These are phyloP conservation scores for Fusarium virguliforme DNA, from an alignment of 2,329 filamentous ascomycete species.

Conservation along the genomic window DNA sequence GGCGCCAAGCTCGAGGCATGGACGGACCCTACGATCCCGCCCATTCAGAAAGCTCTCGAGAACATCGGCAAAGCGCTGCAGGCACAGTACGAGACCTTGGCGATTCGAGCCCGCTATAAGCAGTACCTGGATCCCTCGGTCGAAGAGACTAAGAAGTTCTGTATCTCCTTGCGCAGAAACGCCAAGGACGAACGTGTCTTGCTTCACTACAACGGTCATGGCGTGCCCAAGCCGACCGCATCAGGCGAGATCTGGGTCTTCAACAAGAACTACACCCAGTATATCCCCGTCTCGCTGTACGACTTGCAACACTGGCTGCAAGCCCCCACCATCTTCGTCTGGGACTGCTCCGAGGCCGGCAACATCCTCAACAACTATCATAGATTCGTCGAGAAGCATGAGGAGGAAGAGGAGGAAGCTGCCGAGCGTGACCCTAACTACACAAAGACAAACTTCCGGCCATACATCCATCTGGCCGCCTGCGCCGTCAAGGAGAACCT, in stretches of 20 bases:
- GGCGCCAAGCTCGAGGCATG: slow-evolving; percentile 96
- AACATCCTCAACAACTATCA: slow-evolving; percentile 97
- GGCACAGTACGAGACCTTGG: slow-evolving; percentile 94
- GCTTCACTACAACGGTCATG: slow-evolving; percentile 99
- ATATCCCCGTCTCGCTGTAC: slow-evolving; percentile 96
- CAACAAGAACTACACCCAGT: slow-evolving; percentile 98
- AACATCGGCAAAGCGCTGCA: slow-evolving; percentile 97
- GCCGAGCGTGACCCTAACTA: slow-evolving; percentile 85
- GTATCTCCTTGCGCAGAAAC: slow-evolving; percentile 88
- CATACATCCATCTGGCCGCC: slow-evolving; percentile 90
- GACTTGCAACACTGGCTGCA: slow-evolving; percentile 97
- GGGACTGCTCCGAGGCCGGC: slow-evolving; percentile 96
- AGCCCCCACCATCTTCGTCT: slow-evolving; percentile 95
- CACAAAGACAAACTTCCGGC: slow-evolving; percentile 79
- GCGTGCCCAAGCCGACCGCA: slow-evolving; percentile 93
- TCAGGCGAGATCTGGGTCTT: slow-evolving; percentile 99
- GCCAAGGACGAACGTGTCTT: slow-evolving; percentile 96
- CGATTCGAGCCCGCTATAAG: slow-evolving; percentile 96
- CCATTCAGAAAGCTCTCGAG: slow-evolving; percentile 88
- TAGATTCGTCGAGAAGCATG: slow-evolving; percentile 94
- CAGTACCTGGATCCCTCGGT: slow-evolving; percentile 96
- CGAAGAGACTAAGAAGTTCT: slow-evolving; percentile 97
- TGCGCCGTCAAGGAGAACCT: slow-evolving; percentile 93
- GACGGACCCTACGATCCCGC: slow-evolving; percentile 90
- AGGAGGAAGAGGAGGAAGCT: slow-evolving; percentile 86